Conservation (phyloP, 108 stramenopile genomes). For the Licmophora abbreviata region DNA sequence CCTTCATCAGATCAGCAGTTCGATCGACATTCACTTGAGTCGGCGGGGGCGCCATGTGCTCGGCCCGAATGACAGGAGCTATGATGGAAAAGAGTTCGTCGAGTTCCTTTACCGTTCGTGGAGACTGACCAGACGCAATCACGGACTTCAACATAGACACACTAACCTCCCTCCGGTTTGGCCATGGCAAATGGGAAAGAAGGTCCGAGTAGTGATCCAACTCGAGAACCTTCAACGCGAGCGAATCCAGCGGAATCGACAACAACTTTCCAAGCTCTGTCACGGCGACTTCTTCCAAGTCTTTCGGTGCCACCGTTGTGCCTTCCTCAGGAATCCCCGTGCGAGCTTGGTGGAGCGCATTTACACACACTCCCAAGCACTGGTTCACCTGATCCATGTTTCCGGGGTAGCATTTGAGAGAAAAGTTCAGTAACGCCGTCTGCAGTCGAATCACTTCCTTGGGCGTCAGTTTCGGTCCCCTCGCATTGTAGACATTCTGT, state of each 20-base stretch:
- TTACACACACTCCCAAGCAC: constrained; percentile 72
- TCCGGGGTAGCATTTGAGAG: constrained; percentile 89
- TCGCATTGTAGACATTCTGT: constrained; percentile 75
- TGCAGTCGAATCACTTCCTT: constrained; percentile 92
- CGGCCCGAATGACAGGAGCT: constrained; percentile 81
- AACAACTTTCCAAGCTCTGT: constrained; percentile 86
- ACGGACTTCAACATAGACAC: constrained; percentile 58
- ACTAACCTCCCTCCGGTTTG: constrained; percentile 75
- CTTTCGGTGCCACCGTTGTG: constrained; percentile 3
- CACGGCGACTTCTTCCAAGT: constrained; percentile 69
- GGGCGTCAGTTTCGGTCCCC: constrained; percentile 64
- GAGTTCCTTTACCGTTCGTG: constrained; percentile 47
- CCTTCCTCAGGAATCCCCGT: constrained; percentile 42
- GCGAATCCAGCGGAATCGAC: constrained; percentile 72
- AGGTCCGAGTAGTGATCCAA: constrained; percentile 76
- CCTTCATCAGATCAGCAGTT: constrained; percentile 65
- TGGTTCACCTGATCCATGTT: constrained; percentile 77
- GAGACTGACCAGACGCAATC: constrained; percentile 36
- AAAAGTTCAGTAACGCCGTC: constrained; percentile 81
- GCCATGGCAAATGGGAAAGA: constrained; percentile 88
- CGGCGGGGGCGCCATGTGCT: constrained; percentile 5
- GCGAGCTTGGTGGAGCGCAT: constrained; percentile 52
- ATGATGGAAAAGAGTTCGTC: constrained; percentile 84
- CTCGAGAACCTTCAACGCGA: constrained; percentile 75
- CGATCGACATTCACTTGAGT: constrained; percentile 17